Percentiles rank a stretch among this genome's conserved stretches.
These are phyloP conservation scores for Suillus placidus DNA, from an alignment of 768 basidiomycete genomes.

Conservation along the genomic window DNA sequence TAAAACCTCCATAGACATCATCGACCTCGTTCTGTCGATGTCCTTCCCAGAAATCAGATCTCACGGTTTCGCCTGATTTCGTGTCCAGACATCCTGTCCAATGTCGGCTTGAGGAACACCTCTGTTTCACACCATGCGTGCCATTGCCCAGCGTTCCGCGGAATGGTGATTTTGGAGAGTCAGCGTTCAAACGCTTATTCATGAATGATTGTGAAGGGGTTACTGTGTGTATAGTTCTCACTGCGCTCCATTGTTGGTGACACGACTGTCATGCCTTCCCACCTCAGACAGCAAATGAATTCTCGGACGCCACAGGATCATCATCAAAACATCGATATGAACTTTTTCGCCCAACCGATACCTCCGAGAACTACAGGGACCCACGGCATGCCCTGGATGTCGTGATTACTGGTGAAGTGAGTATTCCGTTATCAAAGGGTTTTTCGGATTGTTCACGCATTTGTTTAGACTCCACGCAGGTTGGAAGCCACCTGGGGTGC, in stretches of 20 bases:
- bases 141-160: constrained; percentile 33
- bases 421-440: constrained; percentile 24
- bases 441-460: constrained; percentile 26
- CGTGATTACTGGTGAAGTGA: constrained; percentile 39
- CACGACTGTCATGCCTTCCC: constrained; percentile 26
- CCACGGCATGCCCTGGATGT: constrained; percentile 37
- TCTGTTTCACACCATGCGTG: constrained; percentile 43
- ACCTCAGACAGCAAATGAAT: constrained; percentile 25
- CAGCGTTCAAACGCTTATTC: background rate
- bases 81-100: constrained; percentile 52
- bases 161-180: constrained; percentile 23
- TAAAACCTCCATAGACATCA: constrained; percentile 28
- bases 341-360: constrained; percentile 33
- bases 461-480: constrained; percentile 49
- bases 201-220: constrained; percentile 19
- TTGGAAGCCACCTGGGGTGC: constrained; percentile 70
- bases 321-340: constrained; percentile 32
- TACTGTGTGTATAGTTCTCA: constrained; percentile 26
- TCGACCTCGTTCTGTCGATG: constrained; percentile 22
- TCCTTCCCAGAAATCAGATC: constrained; percentile 14
- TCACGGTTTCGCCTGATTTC: constrained; percentile 34
- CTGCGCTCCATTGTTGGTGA: background rate
- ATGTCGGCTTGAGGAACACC: constrained; percentile 48
- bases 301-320: constrained; percentile 30
- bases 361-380: constrained; percentile 29